phyloP scores from a whole-genome alignment of 768 basidiomycete genomes.

The Lactarius hengduanensis region DNA sequence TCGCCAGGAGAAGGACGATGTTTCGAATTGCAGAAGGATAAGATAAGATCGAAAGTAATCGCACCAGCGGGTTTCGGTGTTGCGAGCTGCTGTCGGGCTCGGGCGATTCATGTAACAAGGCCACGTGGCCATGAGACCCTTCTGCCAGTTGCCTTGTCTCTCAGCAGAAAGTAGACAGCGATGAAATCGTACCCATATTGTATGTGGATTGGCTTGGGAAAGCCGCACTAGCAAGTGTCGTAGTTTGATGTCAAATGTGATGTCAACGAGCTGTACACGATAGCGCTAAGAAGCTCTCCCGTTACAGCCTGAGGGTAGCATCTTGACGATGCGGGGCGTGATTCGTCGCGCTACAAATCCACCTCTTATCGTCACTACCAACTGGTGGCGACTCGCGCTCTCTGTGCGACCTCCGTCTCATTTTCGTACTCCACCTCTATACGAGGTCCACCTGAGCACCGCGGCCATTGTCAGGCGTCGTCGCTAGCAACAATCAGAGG shows the following conservation, averaged over 20 bases:
- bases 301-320: background rate
- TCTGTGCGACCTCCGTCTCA: conserved; percentile 19
- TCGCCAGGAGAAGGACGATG: background rate
- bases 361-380: conserved; percentile 11
- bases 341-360: background rate
- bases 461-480: background rate
- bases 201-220: background rate
- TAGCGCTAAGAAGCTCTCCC: background rate
- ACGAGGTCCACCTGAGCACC: conserved; percentile 20
- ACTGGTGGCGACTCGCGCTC: conserved; percentile 6
- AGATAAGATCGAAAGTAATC: background rate
- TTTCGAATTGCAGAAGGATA: background rate
- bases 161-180: background rate
- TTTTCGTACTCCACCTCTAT: conserved; percentile 26
- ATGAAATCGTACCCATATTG: background rate
- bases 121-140: background rate
- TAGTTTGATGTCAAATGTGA: background rate
- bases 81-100: background rate
- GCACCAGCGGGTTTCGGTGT: background rate
- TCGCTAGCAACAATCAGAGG: background rate
- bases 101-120: background rate
- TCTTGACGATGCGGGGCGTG: background rate
- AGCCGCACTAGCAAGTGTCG: background rate
- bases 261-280: background rate
- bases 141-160: background rate